These are phyloP conservation scores for Comarum palustre DNA, from an alignment of 306 rosid genomes.

Conservation along the genomic window DNA sequence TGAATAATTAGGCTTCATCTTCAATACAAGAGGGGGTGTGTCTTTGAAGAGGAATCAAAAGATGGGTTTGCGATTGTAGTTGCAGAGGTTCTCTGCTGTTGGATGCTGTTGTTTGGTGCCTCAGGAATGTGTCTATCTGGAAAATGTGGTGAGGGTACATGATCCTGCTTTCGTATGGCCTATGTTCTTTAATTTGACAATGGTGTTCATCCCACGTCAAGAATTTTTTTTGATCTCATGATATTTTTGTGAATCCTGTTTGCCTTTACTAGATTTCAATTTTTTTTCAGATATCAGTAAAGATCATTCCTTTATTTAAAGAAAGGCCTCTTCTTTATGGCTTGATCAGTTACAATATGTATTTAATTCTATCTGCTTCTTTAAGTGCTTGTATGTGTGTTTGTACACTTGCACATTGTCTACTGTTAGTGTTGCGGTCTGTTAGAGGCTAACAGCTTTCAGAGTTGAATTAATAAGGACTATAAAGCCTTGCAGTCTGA, in stretches of 20 bases:
- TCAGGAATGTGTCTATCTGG: constrained; percentile 43
- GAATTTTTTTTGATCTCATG: not conserved
- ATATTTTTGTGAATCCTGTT: not conserved
- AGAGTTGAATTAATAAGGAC: not conserved
- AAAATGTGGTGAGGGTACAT: constrained; percentile 45
- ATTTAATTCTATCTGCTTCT: not conserved
- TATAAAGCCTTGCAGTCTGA: not conserved
- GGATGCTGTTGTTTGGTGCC: constrained; percentile 58
- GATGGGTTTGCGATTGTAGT: constrained; percentile 51
- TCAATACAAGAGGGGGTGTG: constrained; percentile 41
- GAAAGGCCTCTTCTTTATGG: not conserved
- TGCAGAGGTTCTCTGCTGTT: constrained; percentile 52
- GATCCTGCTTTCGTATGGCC: constrained; percentile 42
- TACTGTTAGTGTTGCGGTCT: not conserved
- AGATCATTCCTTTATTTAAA: not conserved
- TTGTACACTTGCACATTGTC: not conserved
- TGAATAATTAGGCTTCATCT: constrained; percentile 52
- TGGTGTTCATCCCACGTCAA: not conserved
- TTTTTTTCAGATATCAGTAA: not conserved
- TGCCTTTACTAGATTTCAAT: not conserved
- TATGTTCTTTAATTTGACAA: constrained; percentile 33
- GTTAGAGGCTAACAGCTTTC: too few relatives aligned
- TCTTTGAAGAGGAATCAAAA: constrained; percentile 46
- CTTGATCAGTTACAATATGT: not conserved
- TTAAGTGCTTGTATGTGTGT: not conserved